Evolutionary conservation across 129 eudicot genomes (phyloP), one percentile per base, ranked within the genome.

Genomic region (Artemisia annua): DNA sequence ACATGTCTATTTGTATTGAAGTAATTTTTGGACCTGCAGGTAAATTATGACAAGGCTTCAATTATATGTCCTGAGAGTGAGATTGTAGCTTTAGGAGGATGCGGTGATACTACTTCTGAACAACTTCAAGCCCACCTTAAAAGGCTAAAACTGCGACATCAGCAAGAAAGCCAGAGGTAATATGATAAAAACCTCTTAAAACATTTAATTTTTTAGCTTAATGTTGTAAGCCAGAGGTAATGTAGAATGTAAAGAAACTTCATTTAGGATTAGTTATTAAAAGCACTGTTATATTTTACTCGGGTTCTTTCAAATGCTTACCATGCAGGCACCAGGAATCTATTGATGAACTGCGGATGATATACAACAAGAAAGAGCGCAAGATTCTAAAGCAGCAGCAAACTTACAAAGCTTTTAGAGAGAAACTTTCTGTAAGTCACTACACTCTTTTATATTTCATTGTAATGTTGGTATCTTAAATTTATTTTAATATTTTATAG

Each of bases 1-100:
- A 67, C 20, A 43, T 43, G 56, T 51, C 39, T 52, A 11, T 70
- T 17, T 67, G 7, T 17, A 4, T 30, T 7, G 46, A 58, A 58
- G 16, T 52, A 52, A 22, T 52, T 71, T n/a, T 49, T 75, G 67
- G 55, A 71, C 65, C 61, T 83, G 69, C 83, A 94, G 98, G 90
- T 77, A 62, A 71, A 66, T 67, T 78, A 70, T 80, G 71, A 63
- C 28, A 94, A 90, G 79, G 97, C 97, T 52, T 94, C 97, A 18
- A 84, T 81, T 51, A 88, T 94, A 44, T 87, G 93, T 73, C 91
- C 89, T 3, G 97, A 94, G 79, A 84, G 83, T 81, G 98, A 94
- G 77, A 72, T 94, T 86, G 83, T 86, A 74, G 85, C 70, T 13
- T 69, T 90, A 80, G 96, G 90, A 76, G 97, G 96, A 66, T 71